Evolutionary conservation across 2,329 filamentous ascomycete species (phyloP).

Genomic region (Botrytis deweyae): DNA sequence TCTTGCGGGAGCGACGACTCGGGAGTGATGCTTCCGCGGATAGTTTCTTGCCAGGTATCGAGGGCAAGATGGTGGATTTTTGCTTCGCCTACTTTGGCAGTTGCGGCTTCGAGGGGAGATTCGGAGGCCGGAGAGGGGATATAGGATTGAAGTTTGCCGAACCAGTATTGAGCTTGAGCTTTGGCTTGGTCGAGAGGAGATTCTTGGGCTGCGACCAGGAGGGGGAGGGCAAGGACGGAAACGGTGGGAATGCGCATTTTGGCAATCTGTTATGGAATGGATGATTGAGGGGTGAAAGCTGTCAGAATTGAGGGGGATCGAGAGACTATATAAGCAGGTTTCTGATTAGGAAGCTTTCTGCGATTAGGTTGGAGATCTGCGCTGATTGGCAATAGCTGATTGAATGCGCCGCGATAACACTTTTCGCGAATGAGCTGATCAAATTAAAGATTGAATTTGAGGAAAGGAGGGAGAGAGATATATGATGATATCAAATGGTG

Average conservation of each 20-base stretch:
- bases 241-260: conserved; percentile 58
- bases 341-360: neutral
- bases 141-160: conserved; percentile 59
- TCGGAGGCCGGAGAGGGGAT: conserved; percentile 47
- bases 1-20: conserved; percentile 62
- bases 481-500: neutral
- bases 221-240: conserved; percentile 54
- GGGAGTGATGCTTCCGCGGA: conserved; percentile 61
- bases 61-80: conserved; percentile 61
- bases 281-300: neutral
- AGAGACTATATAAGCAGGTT: conserved; percentile 5
- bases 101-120: conserved; percentile 45
- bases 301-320: neutral
- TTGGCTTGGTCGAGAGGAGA: conserved; percentile 55
- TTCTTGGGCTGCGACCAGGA: conserved; percentile 54
- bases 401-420: conserved; percentile 20
- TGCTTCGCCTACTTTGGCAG: conserved; percentile 51
- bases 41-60: conserved; percentile 67
- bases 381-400: neutral
- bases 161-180: conserved; percentile 62
- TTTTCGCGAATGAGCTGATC: neutral
- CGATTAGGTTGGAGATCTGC: conserved; percentile 9
- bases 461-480: neutral
- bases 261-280: neutral
- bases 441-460: neutral